phyloP scores from a whole-genome alignment of 1,139 yeast genomes.

The Hemisphaericaspora xylanilytica region DNA sequence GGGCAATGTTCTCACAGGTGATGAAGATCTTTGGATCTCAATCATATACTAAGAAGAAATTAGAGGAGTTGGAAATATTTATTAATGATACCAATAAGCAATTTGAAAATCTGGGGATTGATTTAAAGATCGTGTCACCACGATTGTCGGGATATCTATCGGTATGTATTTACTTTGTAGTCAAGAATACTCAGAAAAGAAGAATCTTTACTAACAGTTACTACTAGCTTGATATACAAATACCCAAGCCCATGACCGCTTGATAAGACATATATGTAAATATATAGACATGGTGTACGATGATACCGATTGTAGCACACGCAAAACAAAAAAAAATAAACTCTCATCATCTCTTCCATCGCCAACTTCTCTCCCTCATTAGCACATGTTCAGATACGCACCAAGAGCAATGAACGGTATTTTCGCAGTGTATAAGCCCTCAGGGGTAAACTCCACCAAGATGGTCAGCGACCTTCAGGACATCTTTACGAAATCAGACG shows the following conservation, averaged over 20 bases:
- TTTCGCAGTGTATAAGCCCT: conserved; percentile 90
- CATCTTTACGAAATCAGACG: conserved; percentile 57
- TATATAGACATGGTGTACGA: not conserved
- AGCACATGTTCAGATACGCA: conserved; percentile 15
- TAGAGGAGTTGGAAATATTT: conserved; percentile 45
- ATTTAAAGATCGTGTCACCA: conserved; percentile 52
- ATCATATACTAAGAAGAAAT: conserved; percentile 25
- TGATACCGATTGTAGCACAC: not conserved
- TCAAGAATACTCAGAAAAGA: not conserved
- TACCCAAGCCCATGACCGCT: conserved; percentile 37
- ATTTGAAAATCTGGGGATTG: conserved; percentile 16
- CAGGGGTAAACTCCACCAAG: conserved; percentile 78
- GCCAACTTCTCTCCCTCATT: not conserved
- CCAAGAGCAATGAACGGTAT: conserved; percentile 66
- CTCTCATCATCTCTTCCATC: not conserved
- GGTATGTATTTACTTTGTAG: conserved; percentile 27
- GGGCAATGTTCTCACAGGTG: conserved; percentile 27
- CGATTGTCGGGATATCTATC: conserved; percentile 61
- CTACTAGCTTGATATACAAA: conserved; percentile 39
- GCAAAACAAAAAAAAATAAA: conserved; percentile 4
- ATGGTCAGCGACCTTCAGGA: conserved; percentile 65
- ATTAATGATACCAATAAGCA: conserved; percentile 41
- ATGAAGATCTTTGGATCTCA: conserved; percentile 18
- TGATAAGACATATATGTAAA: not conserved
- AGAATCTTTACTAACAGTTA: conserved; percentile 7